Evolutionary conservation across 805 yeast genomes (phyloP), one percentile per base, ranked within the genome.

Genomic region (Lipomyces sp.): DNA sequence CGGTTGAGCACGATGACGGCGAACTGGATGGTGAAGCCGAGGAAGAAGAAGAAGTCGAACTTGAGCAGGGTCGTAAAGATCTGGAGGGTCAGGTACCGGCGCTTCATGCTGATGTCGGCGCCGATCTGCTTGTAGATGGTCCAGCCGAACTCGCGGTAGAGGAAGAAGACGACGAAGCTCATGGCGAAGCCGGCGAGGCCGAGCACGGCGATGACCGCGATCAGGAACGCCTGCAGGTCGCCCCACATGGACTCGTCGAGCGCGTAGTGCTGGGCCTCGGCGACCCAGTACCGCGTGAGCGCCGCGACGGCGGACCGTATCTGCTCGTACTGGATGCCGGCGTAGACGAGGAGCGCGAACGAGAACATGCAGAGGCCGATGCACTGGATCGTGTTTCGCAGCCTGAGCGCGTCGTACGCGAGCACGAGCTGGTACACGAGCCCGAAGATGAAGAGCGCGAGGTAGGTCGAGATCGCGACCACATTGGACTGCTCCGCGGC

Each of bases 11-110:
- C 73, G 35, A 76, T 73, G 38, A 74, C 76, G 22, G 73, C 61
- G 56, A 74, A 76, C 58, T 76, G 80, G 26, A 76, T 66, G 1
- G 79, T 74, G 63, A 76, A 76, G 1, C 77, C 80, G 22, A 75
- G 61, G 52, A 76, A 76, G 65, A 75, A 76, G 68, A 75, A 76
- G 38, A 73, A 68, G 53, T 72, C 76, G 43, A 71, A 70, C 45
- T 70, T 66, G 26, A 72, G 59, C 33, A 73, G 59, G 14, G 70
- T 60, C 39, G 69, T 61, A 62, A 74, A 76, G 45, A 76, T 61
- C 59, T 74, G 75, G 60, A 69, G 71, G 13, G 63, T 40, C 22
- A 61, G 60, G 56, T 71, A 74, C 57, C 73, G 63, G 6, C 66
- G 61, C 53, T 69, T 67, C 59, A 74, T 66, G 18, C 61, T 60